Evolutionary conservation across 129 eudicot genomes (phyloP).

Genomic region (Flaveria brownii): DNA sequence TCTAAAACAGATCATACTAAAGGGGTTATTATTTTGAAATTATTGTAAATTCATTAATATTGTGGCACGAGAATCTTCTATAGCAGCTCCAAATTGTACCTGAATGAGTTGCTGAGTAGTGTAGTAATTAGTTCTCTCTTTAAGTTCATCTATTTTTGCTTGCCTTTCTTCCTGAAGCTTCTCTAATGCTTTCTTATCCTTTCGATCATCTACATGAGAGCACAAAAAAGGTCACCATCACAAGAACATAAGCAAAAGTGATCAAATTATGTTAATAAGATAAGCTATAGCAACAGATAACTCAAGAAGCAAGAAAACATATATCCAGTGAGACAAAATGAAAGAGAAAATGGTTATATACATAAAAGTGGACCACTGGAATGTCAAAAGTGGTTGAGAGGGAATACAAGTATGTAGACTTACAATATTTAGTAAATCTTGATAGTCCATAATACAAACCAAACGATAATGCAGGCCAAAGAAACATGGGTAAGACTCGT

Average conservation of each 20-base stretch:
- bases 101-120: constrained; percentile 94
- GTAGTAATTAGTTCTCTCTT: constrained; percentile 87
- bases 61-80: background rate
- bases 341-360: background rate
- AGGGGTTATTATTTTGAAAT: background rate
- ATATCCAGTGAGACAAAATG: background rate
- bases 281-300: no score
- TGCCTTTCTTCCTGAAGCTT: constrained; percentile 81
- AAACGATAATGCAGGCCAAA: constrained; percentile 61
- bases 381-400: background rate
- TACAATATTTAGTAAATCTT: constrained; percentile 61
- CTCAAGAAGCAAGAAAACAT: background rate
- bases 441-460: constrained; percentile 47
- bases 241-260: background rate
- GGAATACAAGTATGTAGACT: constrained; percentile 34
- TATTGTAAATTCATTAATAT: background rate
- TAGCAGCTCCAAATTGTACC: constrained; percentile 46
- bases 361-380: background rate
- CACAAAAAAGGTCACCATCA: constrained; percentile 21
- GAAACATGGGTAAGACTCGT: constrained; percentile 81
- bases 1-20: no score
- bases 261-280: background rate
- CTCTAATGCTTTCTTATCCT: constrained; percentile 81
- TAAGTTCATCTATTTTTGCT: constrained; percentile 85
- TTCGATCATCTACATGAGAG: constrained; percentile 57